These are phyloP conservation scores for Capillidium heterosporum DNA, from an alignment of 371 early-diverging fungal genomes.

Conservation along the genomic window DNA sequence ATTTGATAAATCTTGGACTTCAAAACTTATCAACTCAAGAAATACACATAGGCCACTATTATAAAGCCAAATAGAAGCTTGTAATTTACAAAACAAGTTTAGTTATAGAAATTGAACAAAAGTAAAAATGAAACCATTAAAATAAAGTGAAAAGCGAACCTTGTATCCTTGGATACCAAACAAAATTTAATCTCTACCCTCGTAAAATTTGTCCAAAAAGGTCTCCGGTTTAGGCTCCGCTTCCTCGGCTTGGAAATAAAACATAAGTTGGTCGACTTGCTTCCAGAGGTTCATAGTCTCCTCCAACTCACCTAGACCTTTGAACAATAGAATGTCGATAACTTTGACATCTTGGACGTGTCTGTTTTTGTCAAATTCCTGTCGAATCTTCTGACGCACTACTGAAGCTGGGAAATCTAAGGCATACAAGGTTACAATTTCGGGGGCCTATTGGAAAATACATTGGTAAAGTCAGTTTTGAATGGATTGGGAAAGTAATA, in stretches of 20 bases:
- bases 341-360: constrained; percentile 56
- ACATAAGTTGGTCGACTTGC: constrained; percentile 75
- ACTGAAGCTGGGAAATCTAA: constrained; percentile 52
- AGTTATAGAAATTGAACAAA: too few relatives aligned
- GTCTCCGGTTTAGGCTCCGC: constrained; percentile 46
- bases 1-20: too few relatives aligned
- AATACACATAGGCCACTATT: too few relatives aligned
- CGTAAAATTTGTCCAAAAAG: constrained; percentile 73
- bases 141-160: too few relatives aligned
- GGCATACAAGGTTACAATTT: constrained; percentile 57
- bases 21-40: too few relatives aligned
- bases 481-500: too few relatives aligned
- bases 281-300: constrained; percentile 94
- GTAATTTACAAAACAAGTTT: too few relatives aligned
- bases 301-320: constrained; percentile 74
- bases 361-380: constrained; percentile 80
- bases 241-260: constrained; percentile 71
- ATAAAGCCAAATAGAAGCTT: too few relatives aligned
- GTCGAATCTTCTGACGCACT: constrained; percentile 71
- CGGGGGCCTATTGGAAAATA: constrained; percentile 37
- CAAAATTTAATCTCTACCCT: constrained; percentile 32
- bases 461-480: background rate
- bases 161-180: too few relatives aligned
- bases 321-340: constrained; percentile 71
- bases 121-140: too few relatives aligned